Evolutionary conservation across 257 asterid genomes (phyloP).

Genomic region (Solanum chiquidenum): DNA sequence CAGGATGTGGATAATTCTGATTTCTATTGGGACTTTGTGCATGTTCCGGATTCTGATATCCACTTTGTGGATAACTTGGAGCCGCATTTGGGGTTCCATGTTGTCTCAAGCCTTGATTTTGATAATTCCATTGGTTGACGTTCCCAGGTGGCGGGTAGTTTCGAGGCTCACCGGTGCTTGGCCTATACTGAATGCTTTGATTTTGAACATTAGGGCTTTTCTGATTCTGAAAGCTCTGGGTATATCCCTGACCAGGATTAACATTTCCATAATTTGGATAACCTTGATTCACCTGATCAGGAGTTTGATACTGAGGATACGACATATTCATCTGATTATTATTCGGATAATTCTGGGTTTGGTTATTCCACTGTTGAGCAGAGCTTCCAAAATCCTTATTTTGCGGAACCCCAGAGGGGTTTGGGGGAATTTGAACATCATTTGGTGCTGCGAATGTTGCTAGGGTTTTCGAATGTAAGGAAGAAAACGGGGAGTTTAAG

Average conservation of each 20-base stretch:
- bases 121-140: conserved; percentile 24
- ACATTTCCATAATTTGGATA: conserved; percentile 20
- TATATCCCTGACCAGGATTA: conserved; percentile 12
- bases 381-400: not conserved
- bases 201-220: conserved; percentile 17
- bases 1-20: conserved; percentile 22
- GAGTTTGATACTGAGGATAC: conserved; percentile 24
- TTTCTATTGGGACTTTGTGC: conserved; percentile 15
- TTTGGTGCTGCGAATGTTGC: conserved; percentile 40
- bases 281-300: conserved; percentile 27
- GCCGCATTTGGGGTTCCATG: conserved; percentile 16
- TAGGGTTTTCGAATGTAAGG: conserved; percentile 15
- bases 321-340: conserved; percentile 7
- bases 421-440: conserved; percentile 10
- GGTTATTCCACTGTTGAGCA: conserved; percentile 19
- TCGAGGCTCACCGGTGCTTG: conserved; percentile 15
- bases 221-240: not conserved
- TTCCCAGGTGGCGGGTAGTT: conserved; percentile 26
- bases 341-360: not conserved
- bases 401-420: not conserved
- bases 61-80: conserved; percentile 33
- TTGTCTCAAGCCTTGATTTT: conserved; percentile 23
- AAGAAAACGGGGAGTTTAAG: conserved; percentile 11
- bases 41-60: conserved; percentile 29
- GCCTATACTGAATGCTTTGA: conserved; percentile 15